Evolutionary conservation across 805 yeast species (phyloP).

Genomic region (Wickerhamiella cacticola): DNA sequence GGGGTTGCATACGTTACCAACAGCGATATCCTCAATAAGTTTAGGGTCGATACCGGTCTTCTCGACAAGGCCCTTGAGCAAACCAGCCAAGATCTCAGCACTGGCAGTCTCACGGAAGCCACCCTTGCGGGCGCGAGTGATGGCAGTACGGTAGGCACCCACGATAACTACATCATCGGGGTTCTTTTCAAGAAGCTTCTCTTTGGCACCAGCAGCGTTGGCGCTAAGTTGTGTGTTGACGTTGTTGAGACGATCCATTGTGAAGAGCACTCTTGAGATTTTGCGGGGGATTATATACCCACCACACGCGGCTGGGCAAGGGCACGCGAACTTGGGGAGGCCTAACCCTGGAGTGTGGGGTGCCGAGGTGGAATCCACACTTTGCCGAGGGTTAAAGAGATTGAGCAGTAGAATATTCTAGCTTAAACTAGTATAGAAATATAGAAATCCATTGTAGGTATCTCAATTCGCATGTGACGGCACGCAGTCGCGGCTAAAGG

Average conservation of each 20-base stretch:
- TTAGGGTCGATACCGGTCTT: conserved; percentile 40
- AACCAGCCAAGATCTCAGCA: conserved; percentile 60
- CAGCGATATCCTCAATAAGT: conserved; percentile 69
- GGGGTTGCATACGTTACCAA: conserved; percentile 82
- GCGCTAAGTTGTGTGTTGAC: conserved; percentile 26
- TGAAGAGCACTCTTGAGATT: background rate
- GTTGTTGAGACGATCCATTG: conserved; percentile 29
- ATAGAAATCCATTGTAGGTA: no score
- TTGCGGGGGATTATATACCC: conserved; percentile 5
- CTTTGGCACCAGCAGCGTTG: conserved; percentile 26
- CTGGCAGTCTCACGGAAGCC: conserved; percentile 69
- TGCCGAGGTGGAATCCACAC: background rate
- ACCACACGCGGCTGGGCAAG: background rate
- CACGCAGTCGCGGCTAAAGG: no score
- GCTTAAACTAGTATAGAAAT: no score
- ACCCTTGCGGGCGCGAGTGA: conserved; percentile 81
- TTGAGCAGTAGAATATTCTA: no score
- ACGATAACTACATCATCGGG: conserved; percentile 87
- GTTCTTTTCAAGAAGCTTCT: conserved; percentile 39
- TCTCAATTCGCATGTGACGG: no score
- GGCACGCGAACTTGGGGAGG: background rate
- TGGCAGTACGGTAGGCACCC: conserved; percentile 81
- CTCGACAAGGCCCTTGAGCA: conserved; percentile 50
- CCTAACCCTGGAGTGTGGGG: conserved; percentile 9
- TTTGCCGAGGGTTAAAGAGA: background rate